These are phyloP conservation scores for Gaultheria prostrata DNA, from an alignment of 148 eudicot species.

Conservation along the genomic window DNA sequence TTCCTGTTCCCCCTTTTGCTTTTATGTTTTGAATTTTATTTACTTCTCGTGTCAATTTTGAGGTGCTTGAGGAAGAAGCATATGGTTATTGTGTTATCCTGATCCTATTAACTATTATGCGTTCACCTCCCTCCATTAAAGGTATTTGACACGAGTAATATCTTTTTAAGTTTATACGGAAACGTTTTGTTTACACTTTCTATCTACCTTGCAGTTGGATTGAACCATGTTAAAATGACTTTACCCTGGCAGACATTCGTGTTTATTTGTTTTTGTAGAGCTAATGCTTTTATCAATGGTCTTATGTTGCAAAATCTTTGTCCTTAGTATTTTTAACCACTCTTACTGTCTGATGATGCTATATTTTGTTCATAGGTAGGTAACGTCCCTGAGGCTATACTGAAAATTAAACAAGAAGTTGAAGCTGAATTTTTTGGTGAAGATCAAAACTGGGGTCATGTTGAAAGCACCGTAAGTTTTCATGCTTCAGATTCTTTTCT, in stretches of 20 bases:
- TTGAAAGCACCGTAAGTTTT: constrained; percentile 59
- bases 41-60: background rate
- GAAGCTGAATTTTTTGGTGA: constrained; percentile 71
- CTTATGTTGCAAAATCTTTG: background rate
- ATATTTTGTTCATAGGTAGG: constrained; percentile 34
- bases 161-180: background rate
- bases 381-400: constrained; percentile 56
- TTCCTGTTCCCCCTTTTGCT: background rate
- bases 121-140: background rate
- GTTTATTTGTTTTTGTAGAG: background rate
- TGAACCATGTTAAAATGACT: background rate
- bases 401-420: constrained; percentile 70
- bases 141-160: background rate
- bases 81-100: background rate
- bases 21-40: constrained; percentile 1
- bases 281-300: background rate
- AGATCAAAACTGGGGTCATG: constrained; percentile 74
- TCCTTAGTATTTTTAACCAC: background rate
- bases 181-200: background rate
- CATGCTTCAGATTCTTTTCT: background rate
- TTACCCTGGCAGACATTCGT: too few species aligned
- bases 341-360: background rate
- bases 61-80: background rate
- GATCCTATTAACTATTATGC: background rate
- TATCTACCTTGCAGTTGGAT: background rate